Evolutionary conservation across 371 early-diverging fungal genomes (phyloP).

Genomic region (Apophysomyces sp.): DNA sequence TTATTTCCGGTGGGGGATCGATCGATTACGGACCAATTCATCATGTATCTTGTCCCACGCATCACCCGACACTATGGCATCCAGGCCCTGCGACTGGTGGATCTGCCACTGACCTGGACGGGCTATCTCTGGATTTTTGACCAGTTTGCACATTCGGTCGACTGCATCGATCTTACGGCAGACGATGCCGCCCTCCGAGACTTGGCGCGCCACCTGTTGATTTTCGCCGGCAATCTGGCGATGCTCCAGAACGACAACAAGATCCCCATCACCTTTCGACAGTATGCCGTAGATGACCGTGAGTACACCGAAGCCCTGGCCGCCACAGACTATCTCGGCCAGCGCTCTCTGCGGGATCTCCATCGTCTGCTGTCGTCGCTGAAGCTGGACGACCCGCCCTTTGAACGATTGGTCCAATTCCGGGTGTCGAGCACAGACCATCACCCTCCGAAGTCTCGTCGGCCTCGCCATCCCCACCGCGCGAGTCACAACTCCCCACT

Average conservation of each 20-base stretch:
- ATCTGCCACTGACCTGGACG: constrained; percentile 31
- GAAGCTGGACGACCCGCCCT: constrained; percentile 43
- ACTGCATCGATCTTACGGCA: constrained; percentile 23
- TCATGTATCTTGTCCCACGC: constrained; percentile 21
- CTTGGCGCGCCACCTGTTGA: constrained; percentile 28
- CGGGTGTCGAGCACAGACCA: constrained; percentile 15
- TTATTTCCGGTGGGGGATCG: constrained; percentile 29
- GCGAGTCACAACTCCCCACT: too few relatives aligned
- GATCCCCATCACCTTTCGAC: constrained; percentile 44
- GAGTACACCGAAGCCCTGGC: constrained; percentile 14
- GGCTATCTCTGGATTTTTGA: constrained; percentile 44
- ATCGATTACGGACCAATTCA: constrained; percentile 36
- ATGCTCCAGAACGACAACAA: constrained; percentile 33
- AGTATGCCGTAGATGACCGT: constrained; percentile 33
- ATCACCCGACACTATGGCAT: constrained; percentile 43
- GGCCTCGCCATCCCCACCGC: too few relatives aligned
- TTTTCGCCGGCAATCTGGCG: constrained; percentile 41
- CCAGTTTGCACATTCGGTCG: constrained; percentile 46
- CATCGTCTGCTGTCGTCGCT: constrained; percentile 11
- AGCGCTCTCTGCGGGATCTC: constrained; percentile 17
- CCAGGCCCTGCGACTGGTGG: constrained; percentile 24
- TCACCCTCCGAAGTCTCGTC: too few relatives aligned
- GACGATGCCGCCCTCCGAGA: constrained; percentile 7
- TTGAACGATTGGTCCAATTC: constrained; percentile 31
- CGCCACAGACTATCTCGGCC: constrained; percentile 24